Percentiles rank a stretch among this genome's conserved stretches.
phyloP scores from a whole-genome alignment of 2,329 filamentous ascomycete species.

The Cadophora sp. region DNA sequence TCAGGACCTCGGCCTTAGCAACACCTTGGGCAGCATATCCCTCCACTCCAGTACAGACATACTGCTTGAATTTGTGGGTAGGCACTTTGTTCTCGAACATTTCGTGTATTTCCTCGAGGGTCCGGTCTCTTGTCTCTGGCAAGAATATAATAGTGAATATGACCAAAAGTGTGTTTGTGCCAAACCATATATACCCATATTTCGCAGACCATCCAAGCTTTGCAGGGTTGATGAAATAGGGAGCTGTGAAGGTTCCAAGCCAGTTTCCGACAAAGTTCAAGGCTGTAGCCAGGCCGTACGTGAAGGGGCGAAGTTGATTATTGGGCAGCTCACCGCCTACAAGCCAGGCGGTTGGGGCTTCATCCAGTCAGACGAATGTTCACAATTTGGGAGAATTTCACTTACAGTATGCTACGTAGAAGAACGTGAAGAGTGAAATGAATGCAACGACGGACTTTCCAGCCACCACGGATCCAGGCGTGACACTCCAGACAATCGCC shows the following conservation, averaged over 20 bases:
- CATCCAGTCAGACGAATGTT: background rate
- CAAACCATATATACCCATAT: constrained; percentile 50
- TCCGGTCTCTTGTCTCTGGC: constrained; percentile 30
- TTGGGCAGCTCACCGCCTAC: constrained; percentile 50
- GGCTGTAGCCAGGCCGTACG: constrained; percentile 48
- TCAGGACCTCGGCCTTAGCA: constrained; percentile 18
- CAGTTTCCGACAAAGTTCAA: constrained; percentile 50
- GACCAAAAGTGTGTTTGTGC: constrained; percentile 45
- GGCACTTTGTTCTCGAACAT: constrained; percentile 26
- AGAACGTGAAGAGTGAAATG: constrained; percentile 26
- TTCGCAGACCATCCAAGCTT: constrained; percentile 45
- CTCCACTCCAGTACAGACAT: constrained; percentile 23
- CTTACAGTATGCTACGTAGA: constrained; percentile 54
- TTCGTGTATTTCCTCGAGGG: constrained; percentile 28
- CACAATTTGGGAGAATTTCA: constrained; percentile 53
- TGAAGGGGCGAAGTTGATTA: constrained; percentile 49
- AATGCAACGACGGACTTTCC: constrained; percentile 29
- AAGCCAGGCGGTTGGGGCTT: constrained; percentile 49
- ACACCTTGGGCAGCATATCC: constrained; percentile 16
- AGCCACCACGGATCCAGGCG: constrained; percentile 19
- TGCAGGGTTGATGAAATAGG: constrained; percentile 52
- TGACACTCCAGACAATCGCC: constrained; percentile 45
- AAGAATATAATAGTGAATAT: constrained; percentile 43
- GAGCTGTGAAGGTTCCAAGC: constrained; percentile 49
- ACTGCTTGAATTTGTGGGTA: constrained; percentile 21